Evolutionary conservation across 2,329 filamentous ascomycete species (phyloP).

Genomic region (Blumeriella jaapii): DNA sequence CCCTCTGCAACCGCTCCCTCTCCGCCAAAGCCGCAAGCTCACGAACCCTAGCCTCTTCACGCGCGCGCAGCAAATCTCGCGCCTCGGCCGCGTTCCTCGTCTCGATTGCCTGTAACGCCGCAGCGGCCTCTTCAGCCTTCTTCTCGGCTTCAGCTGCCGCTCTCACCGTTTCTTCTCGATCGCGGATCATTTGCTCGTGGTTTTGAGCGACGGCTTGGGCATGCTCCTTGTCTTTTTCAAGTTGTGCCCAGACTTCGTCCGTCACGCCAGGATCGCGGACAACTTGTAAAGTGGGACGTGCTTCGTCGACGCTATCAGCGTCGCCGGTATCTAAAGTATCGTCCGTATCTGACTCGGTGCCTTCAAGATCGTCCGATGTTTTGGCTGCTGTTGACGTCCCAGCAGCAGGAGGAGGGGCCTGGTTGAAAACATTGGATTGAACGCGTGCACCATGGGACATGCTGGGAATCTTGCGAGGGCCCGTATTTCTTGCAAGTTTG

Average conservation of each 20-base stretch:
- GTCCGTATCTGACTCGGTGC: conserved; percentile 9
- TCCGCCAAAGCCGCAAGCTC: conserved; percentile 24
- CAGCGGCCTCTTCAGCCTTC: conserved; percentile 18
- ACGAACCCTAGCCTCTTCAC: conserved; percentile 22
- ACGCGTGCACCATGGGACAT: background rate
- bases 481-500: conserved; percentile 11
- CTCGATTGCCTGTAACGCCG: conserved; percentile 23
- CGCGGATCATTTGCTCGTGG: conserved; percentile 14
- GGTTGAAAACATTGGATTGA: conserved; percentile 6
- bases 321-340: background rate
- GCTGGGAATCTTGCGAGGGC: background rate
- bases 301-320: conserved; percentile 2
- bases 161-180: conserved; percentile 24
- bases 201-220: conserved; percentile 12
- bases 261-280: conserved; percentile 49
- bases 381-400: conserved; percentile 5
- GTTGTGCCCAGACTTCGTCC: conserved; percentile 49
- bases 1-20: conserved; percentile 21
- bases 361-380: background rate
- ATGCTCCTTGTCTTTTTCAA: conserved; percentile 37
- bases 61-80: conserved; percentile 22
- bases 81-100: conserved; percentile 12
- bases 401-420: background rate
- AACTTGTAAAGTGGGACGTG: too few species aligned
- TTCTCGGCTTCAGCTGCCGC: conserved; percentile 4